Percentiles rank a stretch among this genome's conserved stretches.
Conservation (phyloP, 1,139 yeast species). For the Lodderomyces theae region DNA sequence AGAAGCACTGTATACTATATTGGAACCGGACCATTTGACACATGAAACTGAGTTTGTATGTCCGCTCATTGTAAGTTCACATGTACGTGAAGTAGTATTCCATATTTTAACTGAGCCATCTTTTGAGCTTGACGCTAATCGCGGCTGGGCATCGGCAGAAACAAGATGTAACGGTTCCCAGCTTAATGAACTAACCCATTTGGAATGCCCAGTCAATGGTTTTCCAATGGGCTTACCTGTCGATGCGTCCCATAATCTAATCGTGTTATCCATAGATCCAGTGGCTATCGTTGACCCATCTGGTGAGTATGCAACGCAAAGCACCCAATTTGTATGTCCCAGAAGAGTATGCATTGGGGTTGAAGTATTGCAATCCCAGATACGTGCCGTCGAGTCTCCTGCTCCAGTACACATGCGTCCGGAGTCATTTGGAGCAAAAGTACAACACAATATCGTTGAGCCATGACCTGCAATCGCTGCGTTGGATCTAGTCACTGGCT, state of each 20-base stretch:
- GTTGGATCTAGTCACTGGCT: conserved; percentile 85
- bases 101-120: conserved; percentile 89
- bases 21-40: conserved; percentile 94
- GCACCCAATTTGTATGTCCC: conserved; percentile 93
- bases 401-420: conserved; percentile 92
- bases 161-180: conserved; percentile 95
- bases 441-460: conserved; percentile 85
- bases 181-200: conserved; percentile 84
- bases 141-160: conserved; percentile 60
- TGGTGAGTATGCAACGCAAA: conserved; percentile 92
- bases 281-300: conserved; percentile 91
- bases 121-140: conserved; percentile 85
- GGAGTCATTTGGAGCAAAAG: conserved; percentile 89
- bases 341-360: conserved; percentile 77
- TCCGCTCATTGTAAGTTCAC: conserved; percentile 75
- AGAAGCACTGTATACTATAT: conserved; percentile 82
- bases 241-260: conserved; percentile 81
- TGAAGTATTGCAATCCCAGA: conserved; percentile 96
- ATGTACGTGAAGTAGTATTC: conserved; percentile 76
- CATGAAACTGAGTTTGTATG: conserved; percentile 89
- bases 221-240: conserved; percentile 76
- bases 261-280: conserved; percentile 91
- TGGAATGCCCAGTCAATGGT: conserved; percentile 74
- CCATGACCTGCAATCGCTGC: conserved; percentile 97
- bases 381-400: conserved; percentile 95